A percentile compares a stretch with the other conserved stretches of the same genome.
Evolutionary conservation across 1,284 basidiomycete species (phyloP).

Genomic region (Ceratobasidium sp.): DNA sequence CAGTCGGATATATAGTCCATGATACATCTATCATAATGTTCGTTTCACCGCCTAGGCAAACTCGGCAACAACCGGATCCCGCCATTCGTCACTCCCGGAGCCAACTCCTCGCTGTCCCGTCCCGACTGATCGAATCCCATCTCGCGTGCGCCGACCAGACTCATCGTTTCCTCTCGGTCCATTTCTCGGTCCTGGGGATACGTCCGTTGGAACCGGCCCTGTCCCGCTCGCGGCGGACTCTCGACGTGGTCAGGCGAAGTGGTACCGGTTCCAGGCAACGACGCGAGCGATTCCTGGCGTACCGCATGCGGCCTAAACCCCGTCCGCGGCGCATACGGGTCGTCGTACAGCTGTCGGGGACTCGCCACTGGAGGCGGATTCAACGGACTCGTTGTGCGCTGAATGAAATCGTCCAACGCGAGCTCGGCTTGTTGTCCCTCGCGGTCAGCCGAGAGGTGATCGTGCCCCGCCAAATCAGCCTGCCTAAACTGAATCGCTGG

Average conservation of each 20-base stretch:
- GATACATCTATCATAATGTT: too few relatives aligned
- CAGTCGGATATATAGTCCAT: not conserved
- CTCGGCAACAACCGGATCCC: slow-evolving; percentile 39
- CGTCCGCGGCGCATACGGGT: slow-evolving; percentile 47
- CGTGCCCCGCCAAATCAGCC: slow-evolving; percentile 61
- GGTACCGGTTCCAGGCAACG: slow-evolving; percentile 7
- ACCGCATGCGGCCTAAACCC: slow-evolving; percentile 2
- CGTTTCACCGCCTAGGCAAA: slow-evolving; percentile 31
- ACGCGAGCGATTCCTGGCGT: slow-evolving; percentile 22
- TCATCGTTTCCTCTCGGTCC: slow-evolving; percentile 53
- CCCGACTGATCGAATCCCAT: slow-evolving; percentile 21
- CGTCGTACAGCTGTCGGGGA: slow-evolving; percentile 45
- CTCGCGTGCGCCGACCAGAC: slow-evolving; percentile 48
- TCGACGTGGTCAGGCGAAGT: slow-evolving; percentile 42
- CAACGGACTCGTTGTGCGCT: not conserved
- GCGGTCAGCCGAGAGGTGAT: not conserved
- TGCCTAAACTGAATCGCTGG: slow-evolving; percentile 72
- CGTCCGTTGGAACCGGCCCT: slow-evolving; percentile 45
- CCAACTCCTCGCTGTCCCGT: not conserved
- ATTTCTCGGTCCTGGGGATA: slow-evolving; percentile 50
- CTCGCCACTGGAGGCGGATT: not conserved
- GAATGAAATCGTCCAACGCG: slow-evolving; percentile 26
- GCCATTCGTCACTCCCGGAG: slow-evolving; percentile 12
- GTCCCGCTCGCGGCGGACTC: slow-evolving; percentile 36
- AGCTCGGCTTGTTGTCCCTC: not conserved